phyloP scores from a whole-genome alignment of 805 yeast genomes.

The Candida tallmaniae region DNA sequence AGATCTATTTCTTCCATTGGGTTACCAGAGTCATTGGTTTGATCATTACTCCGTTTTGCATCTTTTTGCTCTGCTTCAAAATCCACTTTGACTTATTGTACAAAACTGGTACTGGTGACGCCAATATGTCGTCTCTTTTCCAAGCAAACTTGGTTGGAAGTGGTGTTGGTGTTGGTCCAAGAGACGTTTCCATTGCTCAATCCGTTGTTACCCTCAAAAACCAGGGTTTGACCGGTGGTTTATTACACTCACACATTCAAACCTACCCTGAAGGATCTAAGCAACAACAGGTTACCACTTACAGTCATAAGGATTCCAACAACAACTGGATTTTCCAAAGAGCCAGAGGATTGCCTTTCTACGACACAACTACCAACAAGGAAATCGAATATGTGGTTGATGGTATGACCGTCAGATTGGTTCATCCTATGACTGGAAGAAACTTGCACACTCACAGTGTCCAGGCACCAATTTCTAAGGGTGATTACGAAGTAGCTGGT shows the following conservation, averaged over 20 bases:
- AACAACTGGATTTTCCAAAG: slow-evolving; percentile 47
- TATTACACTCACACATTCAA: slow-evolving; percentile 45
- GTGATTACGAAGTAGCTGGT: slow-evolving; percentile 62
- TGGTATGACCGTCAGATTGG: slow-evolving; percentile 58
- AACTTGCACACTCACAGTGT: slow-evolving; percentile 72
- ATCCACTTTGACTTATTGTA: slow-evolving; percentile 70
- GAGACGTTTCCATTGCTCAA: slow-evolving; percentile 59
- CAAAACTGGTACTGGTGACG: slow-evolving; percentile 79
- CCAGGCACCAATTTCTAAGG: slow-evolving; percentile 54
- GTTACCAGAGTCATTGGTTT: slow-evolving; percentile 58
- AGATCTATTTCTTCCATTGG: slow-evolving; percentile 59
- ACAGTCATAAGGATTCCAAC: slow-evolving; percentile 43
- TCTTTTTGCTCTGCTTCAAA: slow-evolving; percentile 65
- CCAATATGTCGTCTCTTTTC: slow-evolving; percentile 73
- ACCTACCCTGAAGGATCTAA: slow-evolving; percentile 44
- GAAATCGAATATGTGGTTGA: slow-evolving; percentile 43
- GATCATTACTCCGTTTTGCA: slow-evolving; percentile 56
- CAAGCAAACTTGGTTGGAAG: slow-evolving; percentile 73
- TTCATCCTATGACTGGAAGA: slow-evolving; percentile 57
- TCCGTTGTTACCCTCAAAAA: slow-evolving; percentile 37
- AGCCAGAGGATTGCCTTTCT: slow-evolving; percentile 35
- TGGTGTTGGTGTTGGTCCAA: slow-evolving; percentile 58
- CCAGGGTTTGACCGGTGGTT: slow-evolving; percentile 42
- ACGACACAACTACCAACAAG: slow-evolving; percentile 26
- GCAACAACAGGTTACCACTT: slow-evolving; percentile 46